Base-by-base conservation (phyloP, 352 stramenopile genomes). In the Phytophthora multivora region DNA sequence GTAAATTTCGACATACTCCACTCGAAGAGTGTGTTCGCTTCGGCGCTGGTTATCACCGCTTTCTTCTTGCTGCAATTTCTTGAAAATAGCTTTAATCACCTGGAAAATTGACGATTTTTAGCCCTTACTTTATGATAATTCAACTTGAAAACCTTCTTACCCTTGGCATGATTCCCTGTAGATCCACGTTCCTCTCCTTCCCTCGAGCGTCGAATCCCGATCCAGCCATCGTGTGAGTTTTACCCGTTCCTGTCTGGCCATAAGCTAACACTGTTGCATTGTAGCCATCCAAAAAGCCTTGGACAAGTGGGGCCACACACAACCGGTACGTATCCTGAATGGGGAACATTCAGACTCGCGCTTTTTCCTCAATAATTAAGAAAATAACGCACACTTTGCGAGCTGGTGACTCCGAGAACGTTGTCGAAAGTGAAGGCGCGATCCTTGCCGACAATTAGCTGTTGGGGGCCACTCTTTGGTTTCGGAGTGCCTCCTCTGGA, bases 1-100 rank as follows among this genome's bases (percentile, higher is more conserved):
- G 80, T 99, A 99, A 54, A 99, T 97, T 85, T 99, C 97, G 42
- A 99, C 82, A 69, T 98, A 99, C 21, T 97, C 97, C 33, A 98
- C 89, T 13, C 90, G 80, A 12, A 99, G 71, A n/a, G 82, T 83
- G 56, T 95, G 95, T 49, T 98, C 88, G 21, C 42, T 53, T 40
- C 45, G 49, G 23, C 46, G 30, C 23, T 74, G 66, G 38, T 72
- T 73, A 39, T 80, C 66, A 8, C 33, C 56, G 26, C 77, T 26
- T 33, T 83, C 69, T 38, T 66, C 63, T 12, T 73, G 59, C 7
- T 86, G 59, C 25, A 95, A 77, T 51, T 82, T 75, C 25, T 77
- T 66, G 54, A 95, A 95, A 7, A 95, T 79, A 30, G 84, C 74
- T 16, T 83, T 89, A 39, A 95, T 78, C 13, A 89, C 78, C 73